phyloP scores from a whole-genome alignment of 2,329 filamentous ascomycete species.

The Aspergillus fijiensis region DNA sequence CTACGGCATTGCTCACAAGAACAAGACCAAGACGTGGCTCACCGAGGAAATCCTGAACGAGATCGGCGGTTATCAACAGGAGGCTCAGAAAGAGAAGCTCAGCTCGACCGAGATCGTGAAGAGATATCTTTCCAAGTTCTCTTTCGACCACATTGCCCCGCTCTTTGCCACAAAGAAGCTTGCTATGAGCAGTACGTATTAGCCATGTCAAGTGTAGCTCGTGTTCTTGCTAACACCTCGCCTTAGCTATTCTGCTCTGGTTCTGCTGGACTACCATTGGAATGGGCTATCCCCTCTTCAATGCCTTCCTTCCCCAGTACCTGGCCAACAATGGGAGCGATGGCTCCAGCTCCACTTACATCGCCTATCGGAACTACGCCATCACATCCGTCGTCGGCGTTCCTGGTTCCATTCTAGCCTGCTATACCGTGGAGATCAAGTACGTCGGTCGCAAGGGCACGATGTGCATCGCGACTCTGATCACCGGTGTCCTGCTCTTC shows the following conservation, averaged over 20 bases:
- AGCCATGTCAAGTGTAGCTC: conserved; percentile 49
- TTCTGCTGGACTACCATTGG: conserved; percentile 81
- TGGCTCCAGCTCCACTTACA: conserved; percentile 38
- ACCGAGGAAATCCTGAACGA: conserved; percentile 66
- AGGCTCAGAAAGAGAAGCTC: conserved; percentile 41
- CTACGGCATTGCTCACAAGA: conserved; percentile 73
- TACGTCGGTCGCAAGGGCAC: conserved; percentile 60
- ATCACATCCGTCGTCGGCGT: conserved; percentile 76
- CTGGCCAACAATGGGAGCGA: conserved; percentile 58
- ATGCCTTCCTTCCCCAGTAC: conserved; percentile 86
- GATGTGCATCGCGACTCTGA: conserved; percentile 52
- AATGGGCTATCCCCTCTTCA: conserved; percentile 85
- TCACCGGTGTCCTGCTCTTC: conserved; percentile 56
- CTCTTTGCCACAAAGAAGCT: conserved; percentile 56
- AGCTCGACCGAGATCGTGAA: conserved; percentile 53
- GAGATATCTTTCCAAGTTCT: conserved; percentile 65
- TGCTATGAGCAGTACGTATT: conserved; percentile 46
- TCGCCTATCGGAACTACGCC: conserved; percentile 73
- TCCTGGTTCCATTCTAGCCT: conserved; percentile 72
- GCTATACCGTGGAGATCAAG: conserved; percentile 69
- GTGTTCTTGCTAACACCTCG: conserved; percentile 27
- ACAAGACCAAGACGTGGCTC: conserved; percentile 69
- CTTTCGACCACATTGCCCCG: conserved; percentile 63
- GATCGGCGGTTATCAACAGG: conserved; percentile 52
- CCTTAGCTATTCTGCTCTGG: conserved; percentile 58